phyloP scores from a whole-genome alignment of 495 filamentous ascomycete species.

The Penicillium parvum region DNA sequence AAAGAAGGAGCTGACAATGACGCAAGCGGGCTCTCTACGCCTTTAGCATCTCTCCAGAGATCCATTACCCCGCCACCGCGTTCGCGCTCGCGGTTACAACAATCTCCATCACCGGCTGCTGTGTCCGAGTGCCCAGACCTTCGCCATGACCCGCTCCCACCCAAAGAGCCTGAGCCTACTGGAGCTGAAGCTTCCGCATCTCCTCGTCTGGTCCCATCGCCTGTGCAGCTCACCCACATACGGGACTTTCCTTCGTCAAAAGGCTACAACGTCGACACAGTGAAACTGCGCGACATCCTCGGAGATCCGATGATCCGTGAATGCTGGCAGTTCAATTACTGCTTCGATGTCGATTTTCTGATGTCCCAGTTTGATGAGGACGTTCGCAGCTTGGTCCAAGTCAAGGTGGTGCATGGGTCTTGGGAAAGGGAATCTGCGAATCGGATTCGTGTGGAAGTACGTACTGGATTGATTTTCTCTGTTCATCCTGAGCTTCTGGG shows the following conservation, averaged over 20 bases:
- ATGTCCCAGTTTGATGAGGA: constrained; percentile 69
- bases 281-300: constrained; percentile 67
- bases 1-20: not conserved
- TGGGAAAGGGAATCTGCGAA: constrained; percentile 73
- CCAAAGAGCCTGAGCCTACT: not conserved
- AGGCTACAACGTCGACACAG: constrained; percentile 59
- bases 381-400: constrained; percentile 55
- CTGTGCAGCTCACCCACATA: constrained; percentile 71
- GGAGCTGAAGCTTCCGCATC: not conserved
- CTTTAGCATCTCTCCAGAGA: constrained; percentile 31
- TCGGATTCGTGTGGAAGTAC: constrained; percentile 58
- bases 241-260: constrained; percentile 52
- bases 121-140: constrained; percentile 6
- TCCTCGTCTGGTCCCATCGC: constrained; percentile 47
- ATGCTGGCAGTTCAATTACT: constrained; percentile 88
- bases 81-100: constrained; percentile 11
- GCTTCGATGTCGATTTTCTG: constrained; percentile 76
- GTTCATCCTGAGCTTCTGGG: not conserved
- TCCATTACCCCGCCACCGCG: constrained; percentile 31
- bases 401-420: constrained; percentile 81
- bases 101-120: not conserved
- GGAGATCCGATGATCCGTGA: constrained; percentile 78
- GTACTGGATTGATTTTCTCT: constrained; percentile 7
- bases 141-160: not conserved
- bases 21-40: not conserved